These are phyloP conservation scores for Aspergillus felis DNA, from an alignment of 2,329 filamentous ascomycete species.

Conservation along the genomic window DNA sequence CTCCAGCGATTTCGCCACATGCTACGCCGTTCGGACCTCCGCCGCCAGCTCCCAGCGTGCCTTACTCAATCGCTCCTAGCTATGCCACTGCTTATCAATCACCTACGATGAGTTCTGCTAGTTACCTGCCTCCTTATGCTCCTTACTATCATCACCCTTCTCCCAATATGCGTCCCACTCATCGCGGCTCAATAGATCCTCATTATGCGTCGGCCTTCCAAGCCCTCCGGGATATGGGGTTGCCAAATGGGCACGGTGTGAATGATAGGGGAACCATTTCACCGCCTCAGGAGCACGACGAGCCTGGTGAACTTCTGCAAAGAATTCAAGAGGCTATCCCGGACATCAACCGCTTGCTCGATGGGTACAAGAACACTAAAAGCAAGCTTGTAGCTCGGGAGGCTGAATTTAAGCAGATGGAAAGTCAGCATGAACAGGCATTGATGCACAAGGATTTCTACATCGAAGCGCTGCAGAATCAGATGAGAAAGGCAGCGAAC, in stretches of 20 bases:
- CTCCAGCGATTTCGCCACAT: conserved; percentile 33
- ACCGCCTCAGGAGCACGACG: conserved; percentile 28
- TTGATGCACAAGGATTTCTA: conserved; percentile 52
- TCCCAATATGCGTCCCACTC: conserved; percentile 25
- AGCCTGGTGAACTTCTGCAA: conserved; percentile 39
- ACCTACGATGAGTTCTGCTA: conserved; percentile 33
- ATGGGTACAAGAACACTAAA: conserved; percentile 49
- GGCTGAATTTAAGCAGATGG: conserved; percentile 47
- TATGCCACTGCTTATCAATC: conserved; percentile 32
- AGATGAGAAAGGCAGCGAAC: conserved; percentile 47
- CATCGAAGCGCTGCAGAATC: conserved; percentile 49
- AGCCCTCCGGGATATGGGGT: conserved; percentile 25
- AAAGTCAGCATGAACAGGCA: conserved; percentile 48
- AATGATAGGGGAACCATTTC: conserved; percentile 30
- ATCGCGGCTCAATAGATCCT: conserved; percentile 27
- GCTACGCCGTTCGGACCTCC: conserved; percentile 25
- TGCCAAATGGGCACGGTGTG: conserved; percentile 13
- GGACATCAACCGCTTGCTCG: conserved; percentile 42
- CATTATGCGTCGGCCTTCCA: conserved; percentile 30
- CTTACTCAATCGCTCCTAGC: conserved; percentile 23
- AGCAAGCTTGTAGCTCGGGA: conserved; percentile 48
- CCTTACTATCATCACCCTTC: conserved; percentile 25
- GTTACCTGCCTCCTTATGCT: conserved; percentile 31
- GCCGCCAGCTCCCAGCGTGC: conserved; percentile 17
- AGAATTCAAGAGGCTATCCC: conserved; percentile 46